Evolutionary conservation across 1,284 basidiomycete genomes (phyloP).

Genomic region (Ceraceosorus bombacis): DNA sequence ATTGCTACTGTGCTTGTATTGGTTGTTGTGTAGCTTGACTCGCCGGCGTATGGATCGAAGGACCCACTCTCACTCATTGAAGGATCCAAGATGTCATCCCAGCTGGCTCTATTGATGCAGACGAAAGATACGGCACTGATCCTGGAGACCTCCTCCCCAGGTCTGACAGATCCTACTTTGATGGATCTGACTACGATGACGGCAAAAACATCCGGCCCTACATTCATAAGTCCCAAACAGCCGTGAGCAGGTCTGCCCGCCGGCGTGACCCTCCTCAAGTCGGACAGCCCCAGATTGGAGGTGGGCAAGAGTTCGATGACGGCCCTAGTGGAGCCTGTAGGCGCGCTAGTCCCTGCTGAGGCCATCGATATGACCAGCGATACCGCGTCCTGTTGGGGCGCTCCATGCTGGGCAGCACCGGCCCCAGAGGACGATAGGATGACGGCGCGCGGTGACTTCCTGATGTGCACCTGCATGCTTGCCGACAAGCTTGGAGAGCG

Average conservation of each 20-base stretch:
- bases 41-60: conserved; percentile 22
- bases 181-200: conserved; percentile 30
- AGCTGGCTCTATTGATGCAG: conserved; percentile 34
- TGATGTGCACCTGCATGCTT: conserved; percentile 35
- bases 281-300: conserved; percentile 2
- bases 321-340: conserved; percentile 15
- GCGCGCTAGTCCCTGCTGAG: conserved; percentile 3
- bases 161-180: conserved; percentile 29
- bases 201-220: conserved; percentile 37
- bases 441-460: conserved; percentile 31
- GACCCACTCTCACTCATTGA: conserved; percentile 11
- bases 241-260: conserved; percentile 13
- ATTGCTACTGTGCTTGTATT: neutral
- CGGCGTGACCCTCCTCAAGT: neutral
- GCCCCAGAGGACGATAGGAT: conserved; percentile 16
- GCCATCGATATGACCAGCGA: conserved; percentile 22
- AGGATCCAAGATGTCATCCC: conserved; percentile 29
- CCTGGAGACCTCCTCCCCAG: conserved; percentile 24
- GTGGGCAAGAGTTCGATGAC: conserved; percentile 25
- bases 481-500: too few relatives aligned
- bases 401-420: neutral
- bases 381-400: conserved; percentile 1
- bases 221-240: conserved; percentile 40
- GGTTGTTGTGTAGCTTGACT: conserved; percentile 4
- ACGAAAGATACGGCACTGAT: conserved; percentile 39